Base-by-base conservation (phyloP, 2,329 filamentous ascomycete species). In the Boeremia exigua region DNA sequence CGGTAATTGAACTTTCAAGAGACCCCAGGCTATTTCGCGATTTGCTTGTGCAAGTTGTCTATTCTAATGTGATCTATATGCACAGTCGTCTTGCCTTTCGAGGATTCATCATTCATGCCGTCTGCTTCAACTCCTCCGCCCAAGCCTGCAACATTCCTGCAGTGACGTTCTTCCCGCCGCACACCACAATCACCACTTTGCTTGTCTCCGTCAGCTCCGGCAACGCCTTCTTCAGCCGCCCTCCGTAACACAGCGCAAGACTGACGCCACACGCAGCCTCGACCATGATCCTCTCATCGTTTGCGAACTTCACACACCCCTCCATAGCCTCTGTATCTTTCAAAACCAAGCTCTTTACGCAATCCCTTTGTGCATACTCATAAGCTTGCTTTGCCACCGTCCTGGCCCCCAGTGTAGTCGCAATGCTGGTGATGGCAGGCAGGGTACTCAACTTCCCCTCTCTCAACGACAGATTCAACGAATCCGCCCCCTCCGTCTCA, bases 241-340 rank as follows among this genome's bases (percentile, higher is more conserved):
- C 85, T 28, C 82, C 83, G 66, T 91, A 91, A 50, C 81, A 85
- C 6, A 84, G 72, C 1, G 88, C 90, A 14, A 96, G 73, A 40
- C 86, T 88, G 2, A 93, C 91, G 0, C 92, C 92, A 73, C 93
- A 96, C 0, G 91, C 86, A 36, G 87, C 80, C 78, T 97, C 93
- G 2, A 96, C 90, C 44, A 96, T 78, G 43, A 92, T 78, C 30
- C 88, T 79, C 63, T 92, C 90, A 58, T 96, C 91, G 59, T 96
- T 88, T 10, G 90, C 87, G 64, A 96, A 88, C 27, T 84, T 80
- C 60, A 88, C 85, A 50, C 88, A 89, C 6, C 87, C 91, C 72
- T 87, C 83, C 25, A 89, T 91, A 0, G 93, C 92, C 67, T 94
- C 90, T 2, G 84, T 85, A 66, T 95, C 90, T 4, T 79, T 82